A percentile compares a stretch with the other conserved stretches of the same genome.
Conservation (phyloP, 345 rosid genomes). For the Eucalyptus regnans region DNA sequence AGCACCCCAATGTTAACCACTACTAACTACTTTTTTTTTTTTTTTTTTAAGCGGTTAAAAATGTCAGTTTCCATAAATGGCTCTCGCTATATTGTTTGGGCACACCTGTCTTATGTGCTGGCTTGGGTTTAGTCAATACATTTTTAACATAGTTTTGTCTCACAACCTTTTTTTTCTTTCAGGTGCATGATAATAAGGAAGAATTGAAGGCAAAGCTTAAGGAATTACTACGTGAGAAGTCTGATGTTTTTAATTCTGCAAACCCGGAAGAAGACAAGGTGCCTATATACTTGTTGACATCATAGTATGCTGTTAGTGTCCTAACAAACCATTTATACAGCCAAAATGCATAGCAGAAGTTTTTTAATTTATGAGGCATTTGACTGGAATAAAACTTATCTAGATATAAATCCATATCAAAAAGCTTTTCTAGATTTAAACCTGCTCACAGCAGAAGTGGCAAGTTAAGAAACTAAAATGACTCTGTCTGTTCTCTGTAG, state of each 20-base stretch:
- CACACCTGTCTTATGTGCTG: background rate
- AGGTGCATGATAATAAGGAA: conserved; percentile 52
- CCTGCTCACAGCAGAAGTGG: background rate
- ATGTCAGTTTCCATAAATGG: background rate
- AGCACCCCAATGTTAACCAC: conserved; percentile 12
- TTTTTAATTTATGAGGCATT: background rate
- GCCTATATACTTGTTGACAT: background rate
- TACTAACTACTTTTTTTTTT: background rate
- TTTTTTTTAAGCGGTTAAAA: background rate
- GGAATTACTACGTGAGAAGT: conserved; percentile 50
- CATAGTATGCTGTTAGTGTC: background rate
- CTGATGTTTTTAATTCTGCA: conserved; percentile 56
- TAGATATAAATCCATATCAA: background rate
- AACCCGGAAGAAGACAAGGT: conserved; percentile 77
- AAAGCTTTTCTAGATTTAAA: background rate
- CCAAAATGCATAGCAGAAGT: background rate
- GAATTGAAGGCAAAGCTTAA: conserved; percentile 69
- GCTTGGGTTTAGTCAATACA: background rate
- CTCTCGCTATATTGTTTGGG: background rate
- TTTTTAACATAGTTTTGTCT: background rate
- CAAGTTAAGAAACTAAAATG: background rate
- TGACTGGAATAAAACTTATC: background rate
- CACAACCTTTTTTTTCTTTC: background rate
- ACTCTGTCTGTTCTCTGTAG: background rate
- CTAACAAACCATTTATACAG: background rate